Evolutionary conservation across 345 rosid species (phyloP), one percentile per base, ranked within the genome.

Genomic region (Corchorus olitorius): DNA sequence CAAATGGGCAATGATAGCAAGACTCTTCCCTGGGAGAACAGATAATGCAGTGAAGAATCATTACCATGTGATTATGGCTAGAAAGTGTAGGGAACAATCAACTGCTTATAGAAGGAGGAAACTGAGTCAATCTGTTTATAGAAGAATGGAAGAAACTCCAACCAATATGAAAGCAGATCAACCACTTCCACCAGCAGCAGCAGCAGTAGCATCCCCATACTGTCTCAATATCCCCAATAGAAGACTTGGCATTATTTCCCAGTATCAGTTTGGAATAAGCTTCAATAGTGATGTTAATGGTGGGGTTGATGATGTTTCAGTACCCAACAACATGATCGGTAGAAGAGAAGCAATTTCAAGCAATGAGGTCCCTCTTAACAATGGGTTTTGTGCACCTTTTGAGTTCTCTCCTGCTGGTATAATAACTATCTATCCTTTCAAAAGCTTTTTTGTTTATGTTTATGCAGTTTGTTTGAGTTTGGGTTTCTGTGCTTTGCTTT

Each of bases 11-110:
- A 90, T 96, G 97, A 96, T 96, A 65, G 97, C 99, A 0, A 86
- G 97, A 87, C 87, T 96, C 12, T 96, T 96, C 74, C 98, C 99
- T 20, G 99, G 99, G 33, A 89, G 99, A 77, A 96, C 99, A n/a
- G 99, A 96, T 84, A 96, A 96, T 74, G 93, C 98, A 41, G 97
- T 96, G 39, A 96, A 96, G 93, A 96, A 96, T 70, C 98, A 96
- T 82, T 96, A 98, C 98, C 99, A 96, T 86, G 99, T 96, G 15
- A 83, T 96, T 11, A 96, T 96, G 99, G 97, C 99, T 48, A 94
- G 97, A 73, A 96, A 96, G 78, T 91, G 87, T 82, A 90, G 98
- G 77, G 94, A 96, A 33, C 98, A 93, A 80, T 91, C 98, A 15
- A 88, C 80, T 66, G 90, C 91, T 16, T 92, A 85, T 72, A 86